phyloP scores from a whole-genome alignment of 208 protist species.

The Leishmania amazonensis region DNA sequence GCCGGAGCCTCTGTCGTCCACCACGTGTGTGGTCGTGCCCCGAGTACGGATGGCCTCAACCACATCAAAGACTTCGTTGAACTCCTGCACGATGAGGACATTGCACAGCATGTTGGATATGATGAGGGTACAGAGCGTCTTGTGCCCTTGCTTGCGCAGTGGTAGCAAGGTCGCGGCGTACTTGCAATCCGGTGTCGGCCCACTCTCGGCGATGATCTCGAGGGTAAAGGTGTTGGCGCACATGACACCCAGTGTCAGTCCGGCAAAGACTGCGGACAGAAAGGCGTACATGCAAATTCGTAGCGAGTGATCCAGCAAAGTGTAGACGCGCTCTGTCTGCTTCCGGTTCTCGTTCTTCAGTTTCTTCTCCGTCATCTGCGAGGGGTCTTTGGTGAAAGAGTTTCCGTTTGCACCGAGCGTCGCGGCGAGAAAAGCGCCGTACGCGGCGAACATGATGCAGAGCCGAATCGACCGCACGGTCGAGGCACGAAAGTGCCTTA shows the following conservation, averaged over 20 bases:
- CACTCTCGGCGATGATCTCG: slow-evolving; percentile 88
- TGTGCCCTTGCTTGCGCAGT: slow-evolving; percentile 77
- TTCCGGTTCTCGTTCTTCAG: slow-evolving; percentile 26
- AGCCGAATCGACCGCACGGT: slow-evolving; percentile 14
- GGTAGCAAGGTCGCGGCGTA: slow-evolving; percentile 81
- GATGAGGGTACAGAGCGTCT: slow-evolving; percentile 88
- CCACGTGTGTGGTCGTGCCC: slow-evolving; percentile 19
- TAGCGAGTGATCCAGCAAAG: slow-evolving; percentile 58
- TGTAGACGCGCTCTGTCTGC: slow-evolving; percentile 65
- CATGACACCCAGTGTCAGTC: slow-evolving; percentile 91
- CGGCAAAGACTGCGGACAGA: slow-evolving; percentile 88
- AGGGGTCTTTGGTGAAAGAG: neutral
- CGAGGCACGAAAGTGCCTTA: slow-evolving; percentile 3
- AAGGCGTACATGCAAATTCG: slow-evolving; percentile 61
- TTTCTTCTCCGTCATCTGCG: slow-evolving; percentile 10
- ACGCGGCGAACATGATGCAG: slow-evolving; percentile 20
- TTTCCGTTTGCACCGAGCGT: slow-evolving; percentile 11
- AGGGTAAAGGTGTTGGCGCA: slow-evolving; percentile 86
- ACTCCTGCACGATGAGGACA: slow-evolving; percentile 86
- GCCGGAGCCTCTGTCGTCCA: slow-evolving; percentile 28
- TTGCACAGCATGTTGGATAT: slow-evolving; percentile 90
- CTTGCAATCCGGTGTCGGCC: slow-evolving; percentile 70
- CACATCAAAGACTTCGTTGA: slow-evolving; percentile 50
- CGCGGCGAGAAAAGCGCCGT: slow-evolving; percentile 4
- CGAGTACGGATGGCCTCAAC: slow-evolving; percentile 45